Percentiles rank a stretch among this genome's conserved stretches.
Evolutionary conservation across 176 grass and related monocot species (phyloP).

Genomic region (Cenchrus fungigraminus): DNA sequence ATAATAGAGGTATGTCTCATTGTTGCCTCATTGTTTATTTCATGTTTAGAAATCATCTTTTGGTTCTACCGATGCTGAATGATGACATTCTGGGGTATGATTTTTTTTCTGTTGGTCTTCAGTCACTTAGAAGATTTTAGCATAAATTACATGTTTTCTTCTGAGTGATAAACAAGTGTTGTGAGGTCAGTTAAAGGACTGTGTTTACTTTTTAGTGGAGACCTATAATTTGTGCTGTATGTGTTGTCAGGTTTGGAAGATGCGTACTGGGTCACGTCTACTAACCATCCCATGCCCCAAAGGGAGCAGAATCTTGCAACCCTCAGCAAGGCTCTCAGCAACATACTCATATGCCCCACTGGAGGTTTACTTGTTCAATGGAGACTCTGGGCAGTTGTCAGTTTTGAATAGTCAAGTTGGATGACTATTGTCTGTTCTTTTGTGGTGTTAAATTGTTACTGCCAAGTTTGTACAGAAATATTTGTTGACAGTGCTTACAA

Average conservation of each 20-base stretch:
- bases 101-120: neutral
- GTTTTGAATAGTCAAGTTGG: constrained; percentile 76
- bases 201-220: neutral
- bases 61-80: neutral
- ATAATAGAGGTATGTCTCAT: constrained; percentile 80
- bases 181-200: neutral
- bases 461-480: constrained; percentile 33
- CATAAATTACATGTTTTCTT: neutral
- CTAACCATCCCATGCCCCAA: constrained; percentile 85
- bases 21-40: neutral
- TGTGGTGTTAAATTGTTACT: neutral
- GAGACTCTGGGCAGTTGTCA: constrained; percentile 88
- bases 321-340: constrained; percentile 59
- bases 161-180: neutral
- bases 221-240: neutral
- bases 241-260: constrained; percentile 83
- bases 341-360: constrained; percentile 63
- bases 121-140: neutral
- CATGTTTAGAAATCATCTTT: neutral
- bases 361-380: constrained; percentile 90
- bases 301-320: constrained; percentile 87
- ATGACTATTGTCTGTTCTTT: constrained; percentile 35
- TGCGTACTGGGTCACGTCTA: constrained; percentile 83
- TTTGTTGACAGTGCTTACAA: neutral
- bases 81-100: neutral